A percentile compares a stretch with the other conserved stretches of the same genome.
Evolutionary conservation across 352 stramenopile genomes (phyloP).

Genomic region (Phytophthora multivora): DNA sequence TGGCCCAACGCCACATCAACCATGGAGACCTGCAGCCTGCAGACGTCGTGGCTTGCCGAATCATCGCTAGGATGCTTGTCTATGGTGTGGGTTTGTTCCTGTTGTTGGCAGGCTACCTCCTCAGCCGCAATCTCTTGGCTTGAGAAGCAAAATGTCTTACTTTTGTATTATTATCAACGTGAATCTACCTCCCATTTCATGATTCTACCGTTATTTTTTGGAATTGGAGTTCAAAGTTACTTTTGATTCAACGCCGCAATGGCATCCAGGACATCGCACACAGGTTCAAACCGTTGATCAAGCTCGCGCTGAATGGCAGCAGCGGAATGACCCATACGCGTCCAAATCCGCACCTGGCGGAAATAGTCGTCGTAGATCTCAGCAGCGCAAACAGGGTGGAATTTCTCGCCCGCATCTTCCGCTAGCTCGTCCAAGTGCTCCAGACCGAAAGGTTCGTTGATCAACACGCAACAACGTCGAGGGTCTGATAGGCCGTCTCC

Average conservation of each 20-base stretch:
- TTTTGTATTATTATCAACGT: constrained; percentile 20
- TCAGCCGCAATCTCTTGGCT: constrained; percentile 32
- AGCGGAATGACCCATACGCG: constrained; percentile 63
- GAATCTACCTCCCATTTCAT: background rate
- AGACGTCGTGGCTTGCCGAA: constrained; percentile 49
- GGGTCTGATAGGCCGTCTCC: constrained; percentile 47
- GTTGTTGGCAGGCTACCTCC: constrained; percentile 36
- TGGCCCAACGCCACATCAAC: constrained; percentile 47
- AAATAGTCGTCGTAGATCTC: constrained; percentile 79
- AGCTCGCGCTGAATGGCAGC: constrained; percentile 57
- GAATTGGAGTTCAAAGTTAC: constrained; percentile 1
- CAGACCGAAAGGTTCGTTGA: constrained; percentile 65
- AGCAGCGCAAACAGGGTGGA: constrained; percentile 65
- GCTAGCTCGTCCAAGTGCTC: constrained; percentile 62
- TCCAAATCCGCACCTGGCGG: constrained; percentile 73
- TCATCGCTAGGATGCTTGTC: constrained; percentile 58
- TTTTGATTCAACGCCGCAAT: constrained; percentile 39
- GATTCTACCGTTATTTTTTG: background rate
- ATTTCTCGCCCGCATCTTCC: constrained; percentile 52
- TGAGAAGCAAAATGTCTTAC: constrained; percentile 18
- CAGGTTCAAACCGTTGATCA: constrained; percentile 52
- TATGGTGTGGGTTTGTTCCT: constrained; percentile 43
- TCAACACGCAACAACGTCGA: constrained; percentile 60
- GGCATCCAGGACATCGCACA: constrained; percentile 43
- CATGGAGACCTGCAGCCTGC: constrained; percentile 44